phyloP scores from a whole-genome alignment of 2,329 filamentous ascomycete species.

The Seiridium unicorne region DNA sequence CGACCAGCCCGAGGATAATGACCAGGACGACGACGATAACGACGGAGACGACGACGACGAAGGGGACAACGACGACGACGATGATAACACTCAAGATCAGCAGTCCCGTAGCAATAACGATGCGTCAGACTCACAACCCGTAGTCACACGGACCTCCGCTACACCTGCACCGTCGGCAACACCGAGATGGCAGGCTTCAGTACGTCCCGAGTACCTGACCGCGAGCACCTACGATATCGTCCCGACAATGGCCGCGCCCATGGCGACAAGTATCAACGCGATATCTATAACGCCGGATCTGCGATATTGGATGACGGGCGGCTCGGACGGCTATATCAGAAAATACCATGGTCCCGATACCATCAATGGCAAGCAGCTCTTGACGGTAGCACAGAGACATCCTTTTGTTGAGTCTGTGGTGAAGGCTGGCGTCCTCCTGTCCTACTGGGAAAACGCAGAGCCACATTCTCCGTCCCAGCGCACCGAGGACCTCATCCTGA shows the following conservation, averaged over 20 bases:
- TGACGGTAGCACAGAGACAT: conserved; percentile 93
- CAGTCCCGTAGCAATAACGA: conserved; percentile 17
- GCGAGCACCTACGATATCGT: conserved; percentile 90
- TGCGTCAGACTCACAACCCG: conserved; percentile 12
- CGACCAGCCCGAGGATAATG: conserved; percentile 22
- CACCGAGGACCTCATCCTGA: conserved; percentile 64
- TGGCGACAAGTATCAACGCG: conserved; percentile 93
- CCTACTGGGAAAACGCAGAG: conserved; percentile 99
- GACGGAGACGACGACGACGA: conserved; percentile 30
- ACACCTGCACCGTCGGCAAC: conserved; percentile 26
- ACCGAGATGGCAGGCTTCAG: conserved; percentile 52
- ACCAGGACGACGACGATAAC: conserved; percentile 41
- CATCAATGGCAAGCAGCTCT: conserved; percentile 87
- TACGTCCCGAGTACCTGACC: conserved; percentile 76
- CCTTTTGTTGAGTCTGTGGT: conserved; percentile 97
- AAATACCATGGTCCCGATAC: conserved; percentile 96
- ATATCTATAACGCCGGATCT: conserved; percentile 90
- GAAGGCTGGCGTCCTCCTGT: conserved; percentile 90
- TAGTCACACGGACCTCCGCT: conserved; percentile 27
- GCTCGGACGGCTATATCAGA: conserved; percentile 90
- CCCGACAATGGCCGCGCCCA: conserved; percentile 93
- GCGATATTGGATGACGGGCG: conserved; percentile 91
- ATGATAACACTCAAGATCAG: conserved; percentile 33
- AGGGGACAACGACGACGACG: conserved; percentile 33
- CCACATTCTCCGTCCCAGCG: conserved; percentile 39